Evolutionary conservation across 805 yeast species (phyloP).

Genomic region (Myxozyma neglecta): DNA sequence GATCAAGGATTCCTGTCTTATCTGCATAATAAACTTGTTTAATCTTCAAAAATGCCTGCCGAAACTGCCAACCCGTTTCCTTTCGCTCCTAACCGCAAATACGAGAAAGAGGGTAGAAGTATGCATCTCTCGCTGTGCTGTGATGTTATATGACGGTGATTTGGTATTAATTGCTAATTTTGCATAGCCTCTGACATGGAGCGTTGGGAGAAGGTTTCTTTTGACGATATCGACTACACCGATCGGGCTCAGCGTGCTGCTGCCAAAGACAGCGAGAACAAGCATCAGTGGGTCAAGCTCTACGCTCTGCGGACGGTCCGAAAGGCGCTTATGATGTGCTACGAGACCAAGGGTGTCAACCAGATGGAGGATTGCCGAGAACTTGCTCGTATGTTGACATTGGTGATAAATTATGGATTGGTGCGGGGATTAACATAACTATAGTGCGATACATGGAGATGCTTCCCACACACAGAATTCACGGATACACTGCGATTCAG

Average conservation of each 20-base stretch:
- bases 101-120: not conserved
- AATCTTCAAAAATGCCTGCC: not conserved
- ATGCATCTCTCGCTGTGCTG: too few species aligned
- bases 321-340: slow-evolving; percentile 73
- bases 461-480: slow-evolving; percentile 66
- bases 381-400: slow-evolving; percentile 55
- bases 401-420: not conserved
- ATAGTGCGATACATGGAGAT: slow-evolving; percentile 61
- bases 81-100: slow-evolving; percentile 1
- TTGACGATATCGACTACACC: slow-evolving; percentile 77
- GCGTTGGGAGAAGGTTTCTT: slow-evolving; percentile 53
- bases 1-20: too few species aligned
- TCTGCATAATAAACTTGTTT: too few species aligned
- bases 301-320: slow-evolving; percentile 64
- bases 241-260: slow-evolving; percentile 59
- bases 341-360: slow-evolving; percentile 60
- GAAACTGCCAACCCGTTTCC: not conserved
- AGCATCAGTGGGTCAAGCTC: slow-evolving; percentile 77
- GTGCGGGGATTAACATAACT: not conserved
- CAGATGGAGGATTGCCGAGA: slow-evolving; percentile 79
- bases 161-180: not conserved
- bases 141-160: not conserved
- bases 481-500: slow-evolving; percentile 82
- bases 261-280: slow-evolving; percentile 75
- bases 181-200: not conserved